Evolutionary conservation across 306 rosid genomes (phyloP).

Genomic region (Casuarina equisetifolia): DNA sequence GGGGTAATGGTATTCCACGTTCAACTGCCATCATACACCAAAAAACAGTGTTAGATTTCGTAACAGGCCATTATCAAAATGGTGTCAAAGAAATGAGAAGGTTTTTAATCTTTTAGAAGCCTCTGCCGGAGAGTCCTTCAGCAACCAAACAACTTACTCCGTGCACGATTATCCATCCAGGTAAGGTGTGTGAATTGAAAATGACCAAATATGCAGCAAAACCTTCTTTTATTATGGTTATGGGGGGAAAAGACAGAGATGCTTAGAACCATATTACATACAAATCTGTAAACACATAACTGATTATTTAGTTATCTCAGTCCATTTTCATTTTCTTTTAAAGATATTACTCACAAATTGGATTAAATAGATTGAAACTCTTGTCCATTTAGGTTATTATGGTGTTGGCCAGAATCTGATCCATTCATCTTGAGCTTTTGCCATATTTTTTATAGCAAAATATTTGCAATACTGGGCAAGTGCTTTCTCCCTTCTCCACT

Average conservation of each 20-base stretch:
- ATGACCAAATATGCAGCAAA: not conserved
- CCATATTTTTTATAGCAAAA: not conserved
- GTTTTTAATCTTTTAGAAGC: not conserved
- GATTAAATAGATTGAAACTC: not conserved
- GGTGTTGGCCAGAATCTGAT: not conserved
- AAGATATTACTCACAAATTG: no score
- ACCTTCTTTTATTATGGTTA: not conserved
- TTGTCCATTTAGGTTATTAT: not conserved
- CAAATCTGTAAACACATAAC: constrained; percentile 32
- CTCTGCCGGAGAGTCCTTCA: not conserved
- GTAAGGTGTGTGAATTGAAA: no score
- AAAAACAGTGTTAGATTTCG: constrained; percentile 27
- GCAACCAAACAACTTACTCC: not conserved
- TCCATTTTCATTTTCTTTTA: not conserved
- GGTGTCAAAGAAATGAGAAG: not conserved
- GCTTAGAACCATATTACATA: constrained; percentile 6
- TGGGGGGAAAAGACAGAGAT: not conserved
- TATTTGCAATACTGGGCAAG: not conserved
- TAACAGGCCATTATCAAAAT: not conserved
- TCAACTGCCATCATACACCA: constrained; percentile 64
- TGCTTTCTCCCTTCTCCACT: not conserved
- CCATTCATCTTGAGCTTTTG: not conserved
- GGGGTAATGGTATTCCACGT: constrained; percentile 93
- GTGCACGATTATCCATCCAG: no score
- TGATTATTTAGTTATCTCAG: not conserved